Evolutionary conservation across 495 filamentous ascomycete genomes (phyloP), one percentile per base, ranked within the genome.

Genomic region (Usnea hakonensis): DNA sequence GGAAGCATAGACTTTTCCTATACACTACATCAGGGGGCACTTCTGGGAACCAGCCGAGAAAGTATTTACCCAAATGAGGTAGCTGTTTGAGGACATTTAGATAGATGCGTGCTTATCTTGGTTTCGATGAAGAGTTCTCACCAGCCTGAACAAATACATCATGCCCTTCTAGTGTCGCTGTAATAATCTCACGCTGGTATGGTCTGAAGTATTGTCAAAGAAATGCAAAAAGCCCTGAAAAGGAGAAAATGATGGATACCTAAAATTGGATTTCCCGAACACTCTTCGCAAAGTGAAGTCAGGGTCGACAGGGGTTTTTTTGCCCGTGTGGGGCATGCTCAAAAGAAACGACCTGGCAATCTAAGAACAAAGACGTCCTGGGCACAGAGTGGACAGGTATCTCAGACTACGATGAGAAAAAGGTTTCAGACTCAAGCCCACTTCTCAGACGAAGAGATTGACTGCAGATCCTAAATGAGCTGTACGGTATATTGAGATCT

Each of bases 81-180:
- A n/a, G 91, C 92, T 38, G 57, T 16, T 30, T 40, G 40, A 19
- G 30, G 44, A 48, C 13, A 5, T 21, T 38, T n/a, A 23, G 33
- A 41, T 43, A 16, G 0, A 2, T 3, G 2, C 3, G 11, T 21
- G 16, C 19, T 11, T 17, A 1, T 17, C 0, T n/a, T 21, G 26
- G 33, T 17, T 14, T 35, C 26, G 28, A 8, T 16, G 36, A 14
- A 38, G 26, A 52, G 3, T 14, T 32, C 56, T 38, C 53, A 69
- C 65, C 68, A 53, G 93, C 93, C 72, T 96, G 93, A 2, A 97
- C 81, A 70, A 95, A 97, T 32, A 97, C 87, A 87, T 97, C 93
- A 50, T 93, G 78, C 21, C 90, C 88, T 54, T 89, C 85, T 21
- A 97, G 79, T 5, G 89, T 86, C 33, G 90, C 87, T 30, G 76